Percentiles rank a stretch among this genome's conserved stretches.
These are phyloP conservation scores for Monosporascus sp. DNA, from an alignment of 2,329 filamentous ascomycete genomes.

Conservation along the genomic window DNA sequence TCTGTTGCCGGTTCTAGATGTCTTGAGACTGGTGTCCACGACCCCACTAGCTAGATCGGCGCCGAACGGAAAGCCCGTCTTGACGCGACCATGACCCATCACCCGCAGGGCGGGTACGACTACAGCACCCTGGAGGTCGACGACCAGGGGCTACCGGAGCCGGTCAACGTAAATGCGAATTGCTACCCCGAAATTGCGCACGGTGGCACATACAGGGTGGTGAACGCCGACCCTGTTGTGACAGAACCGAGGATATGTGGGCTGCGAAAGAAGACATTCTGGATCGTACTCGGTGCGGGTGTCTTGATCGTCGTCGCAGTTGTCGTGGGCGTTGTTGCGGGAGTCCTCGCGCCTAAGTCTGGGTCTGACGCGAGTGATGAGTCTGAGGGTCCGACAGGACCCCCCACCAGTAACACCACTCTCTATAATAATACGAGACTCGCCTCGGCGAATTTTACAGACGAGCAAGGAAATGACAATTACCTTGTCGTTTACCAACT, in stretches of 20 bases:
- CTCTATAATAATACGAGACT: not conserved
- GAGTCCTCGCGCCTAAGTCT: not conserved
- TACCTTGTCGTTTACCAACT: not conserved
- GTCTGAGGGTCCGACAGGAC: not conserved
- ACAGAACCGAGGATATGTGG: constrained; percentile 11
- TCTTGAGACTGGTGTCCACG: no score
- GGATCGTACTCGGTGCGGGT: constrained; percentile 6
- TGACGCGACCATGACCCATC: constrained; percentile 4
- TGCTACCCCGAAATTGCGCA: not conserved
- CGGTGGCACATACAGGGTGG: not conserved
- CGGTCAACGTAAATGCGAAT: not conserved
- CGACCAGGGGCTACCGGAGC: not conserved
- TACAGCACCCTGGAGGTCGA: constrained; percentile 4
- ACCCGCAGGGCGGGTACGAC: not conserved
- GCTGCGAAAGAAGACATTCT: constrained; percentile 9
- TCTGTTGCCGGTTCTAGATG: no score
- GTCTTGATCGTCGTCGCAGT: constrained; percentile 7
- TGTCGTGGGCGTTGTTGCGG: constrained; percentile 10
- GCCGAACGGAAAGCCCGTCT: no score
- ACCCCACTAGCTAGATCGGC: no score
- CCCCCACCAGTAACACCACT: not conserved
- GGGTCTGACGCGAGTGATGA: not conserved
- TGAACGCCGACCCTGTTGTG: not conserved
- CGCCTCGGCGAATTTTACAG: not conserved
- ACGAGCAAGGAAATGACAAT: not conserved